Evolutionary conservation across 164 flowering plant species (phyloP).

Genomic region (Aristolochia fimbriata): DNA sequence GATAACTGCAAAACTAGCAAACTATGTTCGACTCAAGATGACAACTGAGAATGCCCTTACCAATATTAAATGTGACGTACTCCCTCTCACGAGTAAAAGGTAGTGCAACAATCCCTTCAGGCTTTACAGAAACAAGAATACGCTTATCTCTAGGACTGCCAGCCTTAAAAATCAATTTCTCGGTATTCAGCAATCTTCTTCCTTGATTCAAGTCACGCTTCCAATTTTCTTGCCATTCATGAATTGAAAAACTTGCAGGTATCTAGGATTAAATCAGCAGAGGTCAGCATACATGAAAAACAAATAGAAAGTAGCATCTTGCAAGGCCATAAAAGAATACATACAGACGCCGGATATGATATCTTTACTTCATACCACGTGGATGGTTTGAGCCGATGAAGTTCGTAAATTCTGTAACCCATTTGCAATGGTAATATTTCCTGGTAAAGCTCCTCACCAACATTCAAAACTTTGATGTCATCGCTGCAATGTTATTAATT

Average conservation of each 20-base stretch:
- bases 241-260: slow-evolving; percentile 72
- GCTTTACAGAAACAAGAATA: slow-evolving; percentile 65
- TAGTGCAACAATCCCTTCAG: slow-evolving; percentile 79
- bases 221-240: slow-evolving; percentile 30
- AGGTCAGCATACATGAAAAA: slow-evolving; percentile 7
- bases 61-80: slow-evolving; percentile 64
- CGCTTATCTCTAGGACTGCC: slow-evolving; percentile 34
- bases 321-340: slow-evolving; percentile 16
- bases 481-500: slow-evolving; percentile 16
- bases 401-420: slow-evolving; percentile 58
- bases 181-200: slow-evolving; percentile 79
- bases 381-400: slow-evolving; percentile 56
- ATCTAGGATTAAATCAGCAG: slow-evolving; percentile 29
- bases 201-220: slow-evolving; percentile 21
- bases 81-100: slow-evolving; percentile 49
- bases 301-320: background rate
- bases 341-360: slow-evolving; percentile 99
- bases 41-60: slow-evolving; percentile 23
- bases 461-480: slow-evolving; percentile 36
- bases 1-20: too few relatives aligned
- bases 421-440: slow-evolving; percentile 56
- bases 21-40: background rate
- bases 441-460: slow-evolving; percentile 54
- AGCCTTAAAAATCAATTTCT: slow-evolving; percentile 71
- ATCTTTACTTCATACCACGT: slow-evolving; percentile 98